These are phyloP conservation scores for Coemansia sp. DNA, from an alignment of 192 early-diverging fungal genomes.

Conservation along the genomic window DNA sequence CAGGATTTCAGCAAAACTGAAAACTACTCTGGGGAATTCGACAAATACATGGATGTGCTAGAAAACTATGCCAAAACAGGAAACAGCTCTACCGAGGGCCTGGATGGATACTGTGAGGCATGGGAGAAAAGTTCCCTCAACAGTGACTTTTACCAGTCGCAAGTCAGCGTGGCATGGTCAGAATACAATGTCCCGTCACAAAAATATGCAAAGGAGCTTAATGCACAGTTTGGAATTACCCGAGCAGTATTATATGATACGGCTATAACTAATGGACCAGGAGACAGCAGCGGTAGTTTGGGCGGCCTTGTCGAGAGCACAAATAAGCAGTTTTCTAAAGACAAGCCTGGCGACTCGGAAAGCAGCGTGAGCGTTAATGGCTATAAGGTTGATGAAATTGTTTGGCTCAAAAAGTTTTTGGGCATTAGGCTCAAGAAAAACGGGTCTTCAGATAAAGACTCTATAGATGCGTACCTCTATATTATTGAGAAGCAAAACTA, in stretches of 20 bases:
- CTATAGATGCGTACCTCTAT: neutral
- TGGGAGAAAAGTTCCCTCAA: neutral
- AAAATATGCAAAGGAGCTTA: neutral
- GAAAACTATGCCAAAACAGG: neutral
- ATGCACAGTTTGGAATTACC: neutral
- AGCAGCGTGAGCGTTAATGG: slow-evolving; percentile 12
- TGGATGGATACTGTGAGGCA: slow-evolving; percentile 5
- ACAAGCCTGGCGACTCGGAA: neutral
- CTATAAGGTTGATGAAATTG: slow-evolving; percentile 17
- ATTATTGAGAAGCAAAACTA: neutral
- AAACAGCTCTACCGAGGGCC: slow-evolving; percentile 1
- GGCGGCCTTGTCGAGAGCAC: neutral
- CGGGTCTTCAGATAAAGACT: neutral
- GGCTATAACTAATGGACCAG: neutral
- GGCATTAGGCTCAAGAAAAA: neutral
- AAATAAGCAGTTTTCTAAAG: neutral
- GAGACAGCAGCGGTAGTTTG: neutral
- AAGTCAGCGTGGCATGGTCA: neutral
- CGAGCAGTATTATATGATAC: neutral
- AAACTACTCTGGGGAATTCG: slow-evolving; percentile 1
- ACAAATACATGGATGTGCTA: neutral
- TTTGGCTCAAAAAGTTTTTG: slow-evolving; percentile 35
- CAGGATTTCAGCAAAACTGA: neutral
- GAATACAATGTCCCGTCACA: neutral
- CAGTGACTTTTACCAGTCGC: neutral